Evolutionary conservation across 139 green algal genomes (phyloP).

Genomic region (Zygnema cylindricum): DNA sequence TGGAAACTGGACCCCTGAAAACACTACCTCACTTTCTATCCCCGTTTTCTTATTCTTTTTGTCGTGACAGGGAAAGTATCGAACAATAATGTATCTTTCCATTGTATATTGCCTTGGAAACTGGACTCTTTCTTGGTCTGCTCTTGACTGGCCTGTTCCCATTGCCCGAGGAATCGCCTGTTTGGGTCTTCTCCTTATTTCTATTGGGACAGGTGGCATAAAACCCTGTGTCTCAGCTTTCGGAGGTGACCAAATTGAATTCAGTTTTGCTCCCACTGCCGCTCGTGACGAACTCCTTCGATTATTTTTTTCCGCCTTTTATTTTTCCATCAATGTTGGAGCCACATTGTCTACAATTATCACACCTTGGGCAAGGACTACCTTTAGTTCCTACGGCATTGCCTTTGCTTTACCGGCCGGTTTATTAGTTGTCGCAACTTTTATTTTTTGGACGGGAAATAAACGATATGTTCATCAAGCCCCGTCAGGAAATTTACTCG

Average conservation of each 20-base stretch:
- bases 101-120: slow-evolving; percentile 85
- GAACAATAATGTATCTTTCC: slow-evolving; percentile 94
- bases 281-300: slow-evolving; percentile 72
- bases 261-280: slow-evolving; percentile 7
- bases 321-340: slow-evolving; percentile 95
- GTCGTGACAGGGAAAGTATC: slow-evolving; percentile 84
- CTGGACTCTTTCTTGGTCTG: slow-evolving; percentile 58
- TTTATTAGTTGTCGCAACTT: slow-evolving; percentile 51
- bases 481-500: slow-evolving; percentile 49
- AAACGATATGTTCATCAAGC: slow-evolving; percentile 45
- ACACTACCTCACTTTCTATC: slow-evolving; percentile 31
- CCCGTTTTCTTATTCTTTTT: slow-evolving; percentile 26
- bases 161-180: slow-evolving; percentile 27
- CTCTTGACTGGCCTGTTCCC: background rate
- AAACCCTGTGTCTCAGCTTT: slow-evolving; percentile 97
- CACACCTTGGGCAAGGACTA: slow-evolving; percentile 59
- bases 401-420: slow-evolving; percentile 62
- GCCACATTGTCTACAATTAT: slow-evolving; percentile 67
- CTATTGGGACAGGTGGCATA: slow-evolving; percentile 93
- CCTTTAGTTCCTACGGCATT: slow-evolving; percentile 59
- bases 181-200: slow-evolving; percentile 81
- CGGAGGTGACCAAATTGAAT: slow-evolving; percentile 93
- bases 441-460: slow-evolving; percentile 44
- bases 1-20: slow-evolving; percentile 67
- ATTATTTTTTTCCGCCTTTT: slow-evolving; percentile 97